A percentile compares a stretch with the other conserved stretches of the same genome.
Evolutionary conservation across 2,329 filamentous ascomycete species (phyloP).

Genomic region (Xylaria sp.): DNA sequence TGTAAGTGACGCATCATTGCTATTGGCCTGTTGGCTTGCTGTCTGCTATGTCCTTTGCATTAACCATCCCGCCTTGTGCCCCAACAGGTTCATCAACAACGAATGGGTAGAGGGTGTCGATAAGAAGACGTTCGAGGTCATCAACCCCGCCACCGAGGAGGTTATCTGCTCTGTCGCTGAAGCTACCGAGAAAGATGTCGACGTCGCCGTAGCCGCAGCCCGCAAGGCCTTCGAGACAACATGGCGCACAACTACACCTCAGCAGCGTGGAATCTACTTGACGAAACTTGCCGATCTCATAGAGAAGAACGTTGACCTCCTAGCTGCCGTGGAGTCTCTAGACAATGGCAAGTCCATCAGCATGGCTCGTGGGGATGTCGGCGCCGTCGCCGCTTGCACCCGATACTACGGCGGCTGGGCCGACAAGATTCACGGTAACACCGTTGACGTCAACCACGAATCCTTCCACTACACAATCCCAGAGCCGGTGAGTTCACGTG

Average conservation of each 20-base stretch:
- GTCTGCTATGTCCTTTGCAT: not conserved
- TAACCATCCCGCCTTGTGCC: constrained; percentile 31
- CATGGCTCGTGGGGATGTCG: constrained; percentile 81
- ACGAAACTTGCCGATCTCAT: constrained; percentile 82
- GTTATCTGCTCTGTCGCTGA: constrained; percentile 85
- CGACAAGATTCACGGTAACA: constrained; percentile 91
- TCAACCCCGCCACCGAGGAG: constrained; percentile 88
- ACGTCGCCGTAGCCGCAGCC: constrained; percentile 84
- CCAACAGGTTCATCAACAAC: constrained; percentile 85
- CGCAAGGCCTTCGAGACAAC: constrained; percentile 83
- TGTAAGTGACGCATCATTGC: constrained; percentile 58
- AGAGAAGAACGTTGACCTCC: constrained; percentile 79
- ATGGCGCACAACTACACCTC: constrained; percentile 76
- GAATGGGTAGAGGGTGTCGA: constrained; percentile 87
- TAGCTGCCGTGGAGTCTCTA: constrained; percentile 85
- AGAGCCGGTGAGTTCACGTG: constrained; percentile 70
- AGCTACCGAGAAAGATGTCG: constrained; percentile 87
- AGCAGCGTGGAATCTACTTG: constrained; percentile 75
- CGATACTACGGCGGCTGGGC: constrained; percentile 92
- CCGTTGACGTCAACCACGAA: constrained; percentile 79
- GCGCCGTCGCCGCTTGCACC: constrained; percentile 73
- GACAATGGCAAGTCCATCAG: constrained; percentile 87
- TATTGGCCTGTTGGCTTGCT: not conserved
- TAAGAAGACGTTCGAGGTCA: constrained; percentile 90
- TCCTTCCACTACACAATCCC: constrained; percentile 86